These are phyloP conservation scores for Trypanosoma avium DNA, from an alignment of 208 protist species.

Conservation along the genomic window DNA sequence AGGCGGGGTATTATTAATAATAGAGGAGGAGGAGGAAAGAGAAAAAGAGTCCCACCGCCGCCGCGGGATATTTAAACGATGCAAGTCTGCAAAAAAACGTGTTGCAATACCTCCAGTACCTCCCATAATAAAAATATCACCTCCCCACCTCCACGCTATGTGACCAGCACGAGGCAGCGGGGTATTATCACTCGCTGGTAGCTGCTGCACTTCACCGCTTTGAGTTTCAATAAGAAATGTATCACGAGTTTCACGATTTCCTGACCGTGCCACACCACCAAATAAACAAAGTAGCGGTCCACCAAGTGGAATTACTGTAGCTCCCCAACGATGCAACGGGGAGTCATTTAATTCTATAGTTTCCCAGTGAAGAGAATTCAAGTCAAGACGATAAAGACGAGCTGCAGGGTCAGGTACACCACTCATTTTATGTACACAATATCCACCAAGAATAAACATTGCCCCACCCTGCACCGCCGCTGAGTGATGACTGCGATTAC, in stretches of 20 bases:
- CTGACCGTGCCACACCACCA: constrained; percentile 11
- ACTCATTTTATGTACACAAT: constrained; percentile 13
- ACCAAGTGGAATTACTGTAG: constrained; percentile 15
- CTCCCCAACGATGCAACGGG: constrained; percentile 16
- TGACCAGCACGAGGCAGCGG: constrained; percentile 4
- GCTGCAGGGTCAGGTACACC: background rate
- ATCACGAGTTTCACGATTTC: constrained; percentile 13
- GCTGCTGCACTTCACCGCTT: constrained; percentile 1
- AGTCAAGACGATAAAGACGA: constrained; percentile 11
- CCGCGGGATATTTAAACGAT: constrained; percentile 10
- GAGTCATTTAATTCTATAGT: background rate
- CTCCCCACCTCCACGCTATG: constrained; percentile 15
- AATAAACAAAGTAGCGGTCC: constrained; percentile 16
- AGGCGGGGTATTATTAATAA: background rate
- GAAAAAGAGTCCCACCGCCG: constrained; percentile 10
- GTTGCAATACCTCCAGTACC: constrained; percentile 4
- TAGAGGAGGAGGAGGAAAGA: no score
- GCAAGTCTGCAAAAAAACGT: constrained; percentile 20
- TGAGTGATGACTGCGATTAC: constrained; percentile 15
- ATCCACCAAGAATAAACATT: constrained; percentile 29
- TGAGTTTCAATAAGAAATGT: constrained; percentile 6
- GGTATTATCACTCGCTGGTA: background rate
- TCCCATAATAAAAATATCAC: constrained; percentile 16
- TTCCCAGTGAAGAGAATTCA: background rate
- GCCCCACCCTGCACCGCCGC: constrained; percentile 8